phyloP scores from a whole-genome alignment of 768 basidiomycete genomes.

The Leccinum pellstonianum region DNA sequence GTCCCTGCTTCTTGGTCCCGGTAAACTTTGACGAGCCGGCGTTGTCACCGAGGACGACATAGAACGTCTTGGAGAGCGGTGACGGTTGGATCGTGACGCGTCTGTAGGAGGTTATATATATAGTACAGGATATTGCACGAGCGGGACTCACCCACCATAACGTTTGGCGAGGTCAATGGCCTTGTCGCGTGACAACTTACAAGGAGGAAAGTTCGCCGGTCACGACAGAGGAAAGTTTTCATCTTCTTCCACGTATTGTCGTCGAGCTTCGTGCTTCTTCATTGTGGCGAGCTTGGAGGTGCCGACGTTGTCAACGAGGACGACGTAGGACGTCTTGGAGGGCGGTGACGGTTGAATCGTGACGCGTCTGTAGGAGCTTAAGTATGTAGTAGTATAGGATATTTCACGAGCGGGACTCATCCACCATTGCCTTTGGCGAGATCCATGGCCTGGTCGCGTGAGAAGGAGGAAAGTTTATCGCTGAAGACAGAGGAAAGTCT shows the following conservation, averaged over 20 bases:
- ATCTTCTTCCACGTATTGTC: no score
- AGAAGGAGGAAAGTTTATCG: constrained; percentile 83
- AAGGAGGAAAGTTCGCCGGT: no score
- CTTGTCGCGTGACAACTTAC: no score
- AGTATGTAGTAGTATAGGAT: not conserved
- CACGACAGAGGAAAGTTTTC: constrained; percentile 40
- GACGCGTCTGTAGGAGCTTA: constrained; percentile 28
- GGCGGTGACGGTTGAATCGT: constrained; percentile 68
- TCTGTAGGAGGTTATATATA: no score
- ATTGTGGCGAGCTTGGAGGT: constrained; percentile 86
- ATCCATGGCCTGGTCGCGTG: constrained; percentile 83
- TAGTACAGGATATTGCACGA: no score
- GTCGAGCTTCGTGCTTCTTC: constrained; percentile 55
- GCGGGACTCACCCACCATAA: no score
- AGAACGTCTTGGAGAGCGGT: no score
- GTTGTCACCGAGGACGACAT: no score
- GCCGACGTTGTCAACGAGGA: constrained; percentile 87
- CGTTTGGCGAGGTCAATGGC: no score
- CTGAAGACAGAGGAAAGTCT: constrained; percentile 95
- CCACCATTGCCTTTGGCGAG: constrained; percentile 91
- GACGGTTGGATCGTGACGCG: no score
- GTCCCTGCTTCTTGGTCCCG: no score
- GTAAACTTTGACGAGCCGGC: no score
- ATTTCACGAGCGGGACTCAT: constrained; percentile 43
- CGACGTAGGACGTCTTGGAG: constrained; percentile 83